Percentiles rank a stretch among this genome's conserved stretches.
Evolutionary conservation across 441 rosid species (phyloP).

Genomic region (Populus hybrid): DNA sequence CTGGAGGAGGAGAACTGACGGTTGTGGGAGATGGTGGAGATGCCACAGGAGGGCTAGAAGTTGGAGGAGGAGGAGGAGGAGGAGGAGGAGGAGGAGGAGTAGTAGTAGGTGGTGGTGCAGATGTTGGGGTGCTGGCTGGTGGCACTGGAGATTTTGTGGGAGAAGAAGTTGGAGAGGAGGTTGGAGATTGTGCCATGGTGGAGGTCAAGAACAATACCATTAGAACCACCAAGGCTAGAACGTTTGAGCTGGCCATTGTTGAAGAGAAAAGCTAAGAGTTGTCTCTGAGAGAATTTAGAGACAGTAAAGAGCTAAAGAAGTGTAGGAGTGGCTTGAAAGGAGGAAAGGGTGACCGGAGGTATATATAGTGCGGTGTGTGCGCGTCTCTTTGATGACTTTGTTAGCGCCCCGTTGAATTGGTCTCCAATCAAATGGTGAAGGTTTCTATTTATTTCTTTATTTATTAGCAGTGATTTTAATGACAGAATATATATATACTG

Average conservation of each 20-base stretch:
- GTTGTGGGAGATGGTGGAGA: constrained; percentile 12
- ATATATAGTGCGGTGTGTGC: not conserved
- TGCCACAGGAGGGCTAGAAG: constrained; percentile 17
- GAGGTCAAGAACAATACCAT: constrained; percentile 25
- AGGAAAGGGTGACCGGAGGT: no score
- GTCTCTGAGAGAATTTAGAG: constrained; percentile 14
- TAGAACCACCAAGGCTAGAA: constrained; percentile 20
- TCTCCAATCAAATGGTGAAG: no score
- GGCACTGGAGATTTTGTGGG: constrained; percentile 2
- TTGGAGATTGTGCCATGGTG: constrained; percentile 44
- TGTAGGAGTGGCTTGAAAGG: not conserved
- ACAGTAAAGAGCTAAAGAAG: not conserved
- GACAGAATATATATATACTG: not conserved
- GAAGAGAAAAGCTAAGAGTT: constrained; percentile 24
- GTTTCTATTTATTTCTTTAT: no score
- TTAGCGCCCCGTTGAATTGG: no score
- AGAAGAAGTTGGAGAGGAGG: constrained; percentile 23
- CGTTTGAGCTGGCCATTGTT: constrained; percentile 21
- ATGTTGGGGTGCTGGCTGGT: not conserved
- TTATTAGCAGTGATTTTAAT: not conserved
- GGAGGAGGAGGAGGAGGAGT: not conserved
- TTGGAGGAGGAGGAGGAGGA: no score
- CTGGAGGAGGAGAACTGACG: no score
- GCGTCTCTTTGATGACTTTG: not conserved
- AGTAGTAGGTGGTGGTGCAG: constrained; percentile 25